A percentile compares a stretch with the other conserved stretches of the same genome.
Evolutionary conservation across 2,329 filamentous ascomycete species (phyloP).

Genomic region (Colletotrichum phormii): DNA sequence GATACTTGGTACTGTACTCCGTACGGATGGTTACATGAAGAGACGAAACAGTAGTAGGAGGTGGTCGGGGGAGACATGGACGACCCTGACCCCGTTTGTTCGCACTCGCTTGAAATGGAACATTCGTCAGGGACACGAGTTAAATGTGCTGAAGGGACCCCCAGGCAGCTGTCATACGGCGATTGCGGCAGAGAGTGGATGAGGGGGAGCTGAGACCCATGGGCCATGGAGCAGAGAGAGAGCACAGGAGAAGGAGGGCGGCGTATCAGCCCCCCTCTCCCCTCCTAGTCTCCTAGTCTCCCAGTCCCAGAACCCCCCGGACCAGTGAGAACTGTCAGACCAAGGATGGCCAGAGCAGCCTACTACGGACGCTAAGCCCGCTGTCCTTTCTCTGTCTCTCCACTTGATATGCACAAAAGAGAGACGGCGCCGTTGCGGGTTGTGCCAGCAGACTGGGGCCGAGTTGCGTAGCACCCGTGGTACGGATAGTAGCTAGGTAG

Average conservation of each 20-base stretch:
- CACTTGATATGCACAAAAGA: not conserved
- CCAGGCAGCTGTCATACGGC: slow-evolving; percentile 31
- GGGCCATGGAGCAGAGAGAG: not conserved
- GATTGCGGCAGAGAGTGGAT: slow-evolving; percentile 36
- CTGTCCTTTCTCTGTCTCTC: not conserved
- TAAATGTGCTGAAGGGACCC: slow-evolving; percentile 22
- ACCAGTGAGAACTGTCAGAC: not conserved
- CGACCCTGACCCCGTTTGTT: slow-evolving; percentile 11
- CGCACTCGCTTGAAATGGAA: slow-evolving; percentile 20
- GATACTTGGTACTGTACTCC: slow-evolving; percentile 30
- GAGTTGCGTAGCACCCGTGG: not conserved
- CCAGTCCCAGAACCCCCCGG: slow-evolving; percentile 13
- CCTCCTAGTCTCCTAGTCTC: not conserved
- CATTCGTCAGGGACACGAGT: slow-evolving; percentile 6
- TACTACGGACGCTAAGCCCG: slow-evolving; percentile 6
- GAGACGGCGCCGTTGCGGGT: slow-evolving; percentile 6
- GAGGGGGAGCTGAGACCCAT: slow-evolving; percentile 33
- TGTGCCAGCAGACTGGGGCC: slow-evolving; percentile 8
- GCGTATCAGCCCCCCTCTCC: not conserved
- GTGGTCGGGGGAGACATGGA: slow-evolving; percentile 35
- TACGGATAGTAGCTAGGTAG: not conserved
- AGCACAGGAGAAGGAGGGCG: too few relatives aligned
- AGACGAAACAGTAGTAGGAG: slow-evolving; percentile 28
- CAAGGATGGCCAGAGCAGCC: slow-evolving; percentile 5
- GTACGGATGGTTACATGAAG: slow-evolving; percentile 2